Percentiles rank a stretch among this genome's conserved stretches.
phyloP scores from a whole-genome alignment of 1,284 basidiomycete genomes.

The Tilletia horrida region DNA sequence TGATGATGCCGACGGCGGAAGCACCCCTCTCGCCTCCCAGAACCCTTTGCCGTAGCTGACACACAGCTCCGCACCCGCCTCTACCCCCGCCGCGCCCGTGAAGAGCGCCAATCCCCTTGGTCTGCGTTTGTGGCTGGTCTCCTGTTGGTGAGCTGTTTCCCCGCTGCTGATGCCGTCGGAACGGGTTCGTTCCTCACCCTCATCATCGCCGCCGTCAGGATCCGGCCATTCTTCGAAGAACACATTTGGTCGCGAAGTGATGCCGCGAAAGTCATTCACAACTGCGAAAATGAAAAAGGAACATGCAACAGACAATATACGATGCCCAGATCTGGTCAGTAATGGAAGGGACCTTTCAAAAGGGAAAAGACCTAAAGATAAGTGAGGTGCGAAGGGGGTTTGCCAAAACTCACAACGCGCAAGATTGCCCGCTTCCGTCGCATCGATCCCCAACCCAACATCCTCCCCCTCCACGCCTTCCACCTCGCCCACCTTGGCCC shows the following conservation, averaged over 20 bases:
- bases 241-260: conserved; percentile 35
- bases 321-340: too few species aligned
- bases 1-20: not conserved
- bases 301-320: too few species aligned
- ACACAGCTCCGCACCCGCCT: conserved; percentile 78
- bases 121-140: conserved; percentile 61
- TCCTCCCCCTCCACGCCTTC: conserved; percentile 47
- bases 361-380: too few species aligned
- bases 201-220: conserved; percentile 68
- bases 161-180: not conserved
- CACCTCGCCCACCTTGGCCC: not conserved
- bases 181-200: conserved; percentile 64
- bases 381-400: too few species aligned
- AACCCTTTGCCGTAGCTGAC: conserved; percentile 91
- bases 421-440: conserved; percentile 73
- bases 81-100: conserved; percentile 62
- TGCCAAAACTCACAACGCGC: conserved; percentile 52
- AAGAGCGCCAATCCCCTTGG: conserved; percentile 34
- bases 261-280: conserved; percentile 47
- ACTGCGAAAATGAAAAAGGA: too few species aligned
- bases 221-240: conserved; percentile 58
- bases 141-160: conserved; percentile 68
- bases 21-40: conserved; percentile 64
- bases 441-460: conserved; percentile 64
- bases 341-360: too few species aligned